Evolutionary conservation across 495 filamentous ascomycete species (phyloP), one percentile per base, ranked within the genome.

Genomic region (Podospora fimiseda): DNA sequence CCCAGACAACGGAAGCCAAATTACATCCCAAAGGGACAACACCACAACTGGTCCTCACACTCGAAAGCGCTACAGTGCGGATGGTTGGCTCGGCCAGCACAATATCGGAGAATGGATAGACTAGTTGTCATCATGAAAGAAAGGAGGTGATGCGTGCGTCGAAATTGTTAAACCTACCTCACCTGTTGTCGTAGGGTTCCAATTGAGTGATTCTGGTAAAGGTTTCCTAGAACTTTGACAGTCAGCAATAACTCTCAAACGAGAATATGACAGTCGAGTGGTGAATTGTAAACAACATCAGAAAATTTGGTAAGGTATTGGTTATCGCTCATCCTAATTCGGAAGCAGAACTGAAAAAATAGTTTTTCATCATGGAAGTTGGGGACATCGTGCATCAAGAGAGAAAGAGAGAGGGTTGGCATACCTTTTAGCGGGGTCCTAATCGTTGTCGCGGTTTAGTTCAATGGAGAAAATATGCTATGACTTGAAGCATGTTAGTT

Each of bases 21-120:
- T 77, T 18, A 76, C 69, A 60, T 55, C 61, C 53, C 41, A 27
- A 21, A 60, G 65, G 60, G 61, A 72, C 63, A 80, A 82, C 88
- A 93, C 86, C 89, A 94, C 90, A 89, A 93, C 90, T 82, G 62
- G 77, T 94, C 89, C 79, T 94, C 76, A 76, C 75, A 60, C 27
- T 70, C 65, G 61, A 66, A 71, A 67, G 66, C 63, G 55, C 85
- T 92, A 80, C 74, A 85, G 89, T 94, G 77, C 64, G 84, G 81
- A 79, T 89, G 83, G 78, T 81, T 83, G 80, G 75, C 79, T 88
- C 79, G 85, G 87, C 73, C 59, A 68, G 74, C 73, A 80, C 72
- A 47, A 77, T 67, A 69, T 96, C 88, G 81, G 94, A 86, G 92
- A 97, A 97, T 97, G 92, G 92, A 97, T 97, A 87, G 84, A 89